Base-by-base conservation (phyloP, 2,329 filamentous ascomycete species). In the Penicillium sp. region DNA sequence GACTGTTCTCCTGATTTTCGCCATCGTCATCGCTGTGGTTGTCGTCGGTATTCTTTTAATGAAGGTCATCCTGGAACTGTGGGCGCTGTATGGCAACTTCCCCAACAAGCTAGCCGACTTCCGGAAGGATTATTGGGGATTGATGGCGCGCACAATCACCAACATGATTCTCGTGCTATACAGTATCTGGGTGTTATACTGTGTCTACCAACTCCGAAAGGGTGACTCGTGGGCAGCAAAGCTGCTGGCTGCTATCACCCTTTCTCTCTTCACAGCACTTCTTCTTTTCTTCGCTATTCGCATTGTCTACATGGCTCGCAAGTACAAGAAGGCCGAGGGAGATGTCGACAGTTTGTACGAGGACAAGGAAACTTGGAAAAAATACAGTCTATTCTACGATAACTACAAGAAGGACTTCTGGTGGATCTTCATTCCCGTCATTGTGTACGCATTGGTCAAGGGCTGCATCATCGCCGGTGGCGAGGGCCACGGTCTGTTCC, bases 371-470 rank as follows among this genome's bases (percentile, higher is more conserved):
- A 87, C 89, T 41, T 97, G 94, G 93, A 83, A 91, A 73, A 96
- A 94, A 80, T 99, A 99, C 82, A 94, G 90, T 69, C 82, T 97
- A 61, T 97, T 99, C 79, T 99, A 99, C 80, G 94, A 97, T 70
- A 89, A 88, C 67, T 97, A 96, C 82, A 92, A 91, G 79, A 91
- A 90, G 76, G 86, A 88, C 67, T 96, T 93, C 80, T 99, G 94
- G 94, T 97, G 93, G 93, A 78, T 97, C 25, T 97, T 99, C 72
- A 83, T 97, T 15, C 94, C 94, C 0, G 81, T 84, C 60, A 96
- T 97, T 69, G 60, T 92, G 62, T 97, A 97, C 81, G 89, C 93
- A 81, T 92, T 97, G 71, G 88, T 86, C 71, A 94, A 94, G 78
- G 93, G 93, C 54, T 89, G 87, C 60, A 86, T 93, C 57, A 87